A percentile compares a stretch with the other conserved stretches of the same genome.
Evolutionary conservation across 306 rosid species (phyloP).

Genomic region (Ziziphus jujuba): DNA sequence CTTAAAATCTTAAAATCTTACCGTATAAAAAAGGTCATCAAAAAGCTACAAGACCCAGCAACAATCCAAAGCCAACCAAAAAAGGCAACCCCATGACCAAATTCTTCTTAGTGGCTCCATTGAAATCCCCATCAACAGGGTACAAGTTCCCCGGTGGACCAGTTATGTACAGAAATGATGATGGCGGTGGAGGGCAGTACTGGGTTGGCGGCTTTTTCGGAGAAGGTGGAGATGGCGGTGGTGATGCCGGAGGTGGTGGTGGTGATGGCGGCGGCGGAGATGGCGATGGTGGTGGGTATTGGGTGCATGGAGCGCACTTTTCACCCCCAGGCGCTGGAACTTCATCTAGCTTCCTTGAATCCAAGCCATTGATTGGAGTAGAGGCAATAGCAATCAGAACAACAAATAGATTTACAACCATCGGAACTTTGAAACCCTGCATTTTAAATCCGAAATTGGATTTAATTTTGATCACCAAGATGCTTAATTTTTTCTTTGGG

Average conservation of each 20-base stretch:
- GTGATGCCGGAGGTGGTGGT: slow-evolving; percentile 14
- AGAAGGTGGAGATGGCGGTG: slow-evolving; percentile 9
- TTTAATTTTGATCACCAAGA: neutral
- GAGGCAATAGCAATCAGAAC: slow-evolving; percentile 16
- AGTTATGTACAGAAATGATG: slow-evolving; percentile 32
- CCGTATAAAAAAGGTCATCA: neutral
- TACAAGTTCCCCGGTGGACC: slow-evolving; percentile 47
- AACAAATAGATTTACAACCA: slow-evolving; percentile 24
- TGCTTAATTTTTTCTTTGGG: neutral
- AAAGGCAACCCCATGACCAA: neutral
- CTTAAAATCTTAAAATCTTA: neutral
- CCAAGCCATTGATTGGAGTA: slow-evolving; percentile 27
- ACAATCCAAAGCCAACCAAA: slow-evolving; percentile 27
- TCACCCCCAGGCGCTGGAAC: slow-evolving; percentile 12
- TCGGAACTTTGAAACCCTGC: slow-evolving; percentile 23
- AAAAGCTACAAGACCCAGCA: slow-evolving; percentile 11
- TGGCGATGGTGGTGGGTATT: slow-evolving; percentile 22
- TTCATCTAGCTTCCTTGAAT: slow-evolving; percentile 42
- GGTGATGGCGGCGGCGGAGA: slow-evolving; percentile 4
- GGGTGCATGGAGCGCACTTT: slow-evolving; percentile 32
- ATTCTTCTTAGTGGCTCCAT: slow-evolving; percentile 17
- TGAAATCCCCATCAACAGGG: slow-evolving; percentile 28
- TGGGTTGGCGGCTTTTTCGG: slow-evolving; percentile 21
- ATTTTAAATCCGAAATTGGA: slow-evolving; percentile 20
- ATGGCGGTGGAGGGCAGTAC: slow-evolving; percentile 40